Evolutionary conservation across 2,329 filamentous ascomycete species (phyloP).

Genomic region (Stagonosporopsis rhizophila): DNA sequence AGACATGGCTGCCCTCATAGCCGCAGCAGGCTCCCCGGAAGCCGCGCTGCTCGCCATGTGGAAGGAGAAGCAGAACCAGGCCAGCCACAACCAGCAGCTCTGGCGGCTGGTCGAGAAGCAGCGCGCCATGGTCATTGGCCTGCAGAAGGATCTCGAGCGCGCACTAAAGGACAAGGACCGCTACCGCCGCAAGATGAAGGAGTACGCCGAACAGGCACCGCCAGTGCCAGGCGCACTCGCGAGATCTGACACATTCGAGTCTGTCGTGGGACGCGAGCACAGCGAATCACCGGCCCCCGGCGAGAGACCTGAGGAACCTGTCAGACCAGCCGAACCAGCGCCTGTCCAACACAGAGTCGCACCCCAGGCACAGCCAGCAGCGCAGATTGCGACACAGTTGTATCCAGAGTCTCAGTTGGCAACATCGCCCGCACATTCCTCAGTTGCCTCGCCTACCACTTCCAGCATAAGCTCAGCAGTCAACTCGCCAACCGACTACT

Average conservation of each 20-base stretch:
- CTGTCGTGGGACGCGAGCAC: conserved; percentile 44
- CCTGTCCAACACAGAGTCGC: conserved; percentile 30
- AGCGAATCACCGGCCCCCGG: conserved; percentile 49
- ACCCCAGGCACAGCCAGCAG: conserved; percentile 15
- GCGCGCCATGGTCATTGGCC: conserved; percentile 85
- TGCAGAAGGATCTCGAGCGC: conserved; percentile 93
- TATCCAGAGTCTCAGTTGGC: conserved; percentile 43
- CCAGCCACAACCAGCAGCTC: conserved; percentile 88
- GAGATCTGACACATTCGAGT: conserved; percentile 46
- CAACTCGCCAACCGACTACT: conserved; percentile 45
- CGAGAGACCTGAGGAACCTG: conserved; percentile 40
- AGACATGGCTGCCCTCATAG: conserved; percentile 80
- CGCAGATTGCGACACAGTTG: conserved; percentile 13
- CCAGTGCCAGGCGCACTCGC: conserved; percentile 43
- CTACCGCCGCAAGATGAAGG: conserved; percentile 89
- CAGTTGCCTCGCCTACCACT: conserved; percentile 20
- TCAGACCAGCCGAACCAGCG: conserved; percentile 27
- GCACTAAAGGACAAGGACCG: conserved; percentile 93
- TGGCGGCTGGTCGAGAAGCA: conserved; percentile 98
- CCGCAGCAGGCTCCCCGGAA: conserved; percentile 86
- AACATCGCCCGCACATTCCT: conserved; percentile 42
- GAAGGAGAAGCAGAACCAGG: conserved; percentile 88
- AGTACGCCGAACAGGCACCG: conserved; percentile 62
- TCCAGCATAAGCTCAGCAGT: conserved; percentile 36
- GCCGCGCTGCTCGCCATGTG: conserved; percentile 86